A percentile compares a stretch with the other conserved stretches of the same genome.
Evolutionary conservation across 768 basidiomycete species (phyloP).

Genomic region (Mycena capillaripes): DNA sequence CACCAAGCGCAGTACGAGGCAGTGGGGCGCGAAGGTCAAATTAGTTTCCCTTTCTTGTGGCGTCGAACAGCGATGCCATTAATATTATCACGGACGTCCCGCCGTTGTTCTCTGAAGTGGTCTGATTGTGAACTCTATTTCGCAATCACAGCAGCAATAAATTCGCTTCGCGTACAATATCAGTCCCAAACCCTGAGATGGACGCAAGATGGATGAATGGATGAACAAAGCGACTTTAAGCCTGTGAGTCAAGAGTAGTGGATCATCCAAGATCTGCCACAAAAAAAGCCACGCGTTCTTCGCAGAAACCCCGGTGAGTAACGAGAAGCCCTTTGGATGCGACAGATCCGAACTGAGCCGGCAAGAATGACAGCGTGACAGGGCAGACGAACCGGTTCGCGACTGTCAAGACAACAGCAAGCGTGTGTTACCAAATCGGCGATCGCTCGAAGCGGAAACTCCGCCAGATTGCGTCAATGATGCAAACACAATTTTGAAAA

Average conservation of each 20-base stretch:
- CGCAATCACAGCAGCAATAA: neutral
- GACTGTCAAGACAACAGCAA: neutral
- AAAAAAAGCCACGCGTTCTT: slow-evolving; percentile 13
- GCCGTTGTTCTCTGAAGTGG: too few species aligned
- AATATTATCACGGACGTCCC: neutral
- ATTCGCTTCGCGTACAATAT: neutral
- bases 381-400: slow-evolving; percentile 3
- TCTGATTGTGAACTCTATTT: slow-evolving; percentile 14
- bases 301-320: slow-evolving; percentile 12
- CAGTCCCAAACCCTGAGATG: neutral
- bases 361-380: neutral
- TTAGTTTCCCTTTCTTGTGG: neutral
- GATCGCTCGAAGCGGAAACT: slow-evolving; percentile 10
- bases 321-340: neutral
- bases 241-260: neutral
- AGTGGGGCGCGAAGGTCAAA: slow-evolving; percentile 1
- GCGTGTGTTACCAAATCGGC: too few species aligned
- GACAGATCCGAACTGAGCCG: neutral
- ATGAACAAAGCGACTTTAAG: neutral
- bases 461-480: neutral
- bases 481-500: neutral
- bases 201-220: neutral
- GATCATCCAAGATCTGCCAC: slow-evolving; percentile 14
- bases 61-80: slow-evolving; percentile 1
- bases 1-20: slow-evolving; percentile 5